Base-by-base conservation (phyloP, 495 filamentous ascomycete genomes). In the Penicillium coffeae region DNA sequence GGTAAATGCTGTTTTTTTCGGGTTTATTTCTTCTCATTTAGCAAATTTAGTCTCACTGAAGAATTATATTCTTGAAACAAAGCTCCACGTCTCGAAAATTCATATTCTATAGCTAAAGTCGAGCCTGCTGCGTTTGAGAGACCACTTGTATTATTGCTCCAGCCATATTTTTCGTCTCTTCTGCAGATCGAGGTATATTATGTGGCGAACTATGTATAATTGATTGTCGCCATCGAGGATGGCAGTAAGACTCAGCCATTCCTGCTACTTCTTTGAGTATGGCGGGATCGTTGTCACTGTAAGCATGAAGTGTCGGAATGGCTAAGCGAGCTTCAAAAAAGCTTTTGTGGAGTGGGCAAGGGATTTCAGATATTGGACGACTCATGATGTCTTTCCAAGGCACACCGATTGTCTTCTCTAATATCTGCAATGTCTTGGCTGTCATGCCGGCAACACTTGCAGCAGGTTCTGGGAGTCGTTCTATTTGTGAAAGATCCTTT, bases 241-340 rank as follows among this genome's bases (percentile, higher is more conserved):
- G 3, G 22, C 50, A 61, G 18, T 57, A 49, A 2, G 32, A 21
- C 20, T 52, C 48, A 3, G 47, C 35, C 18, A 45, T 8, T 22
- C 12, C 10, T 14, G 41, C 39, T 5, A 19, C 38, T 14, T 54
- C 35, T 18, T 21, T 35, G 10, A 51, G 42, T 15, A 38, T 36
- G 8, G 32, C 20, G 20, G 30, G 47, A 14, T 63, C 56, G 13
- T 48, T 42, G 30, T 44, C 48, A 22, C 41, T 46, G 15, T 38
- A 36, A 33, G 55, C 21, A 52, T 60, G 60, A 20, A 63, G 25
- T 0, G 56, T 57, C 1, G 60, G 56, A 18, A 63, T 59, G 8
- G 35, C 8, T 1, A 63, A 38, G 8, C 56, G 50, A 6, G 45
- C 19, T n/a, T 34, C 8, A 14, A 16, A 45, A 2, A 49, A 9